These are phyloP conservation scores for Pseudozyma pruni DNA, from an alignment of 1,284 basidiomycete genomes.

Conservation along the genomic window DNA sequence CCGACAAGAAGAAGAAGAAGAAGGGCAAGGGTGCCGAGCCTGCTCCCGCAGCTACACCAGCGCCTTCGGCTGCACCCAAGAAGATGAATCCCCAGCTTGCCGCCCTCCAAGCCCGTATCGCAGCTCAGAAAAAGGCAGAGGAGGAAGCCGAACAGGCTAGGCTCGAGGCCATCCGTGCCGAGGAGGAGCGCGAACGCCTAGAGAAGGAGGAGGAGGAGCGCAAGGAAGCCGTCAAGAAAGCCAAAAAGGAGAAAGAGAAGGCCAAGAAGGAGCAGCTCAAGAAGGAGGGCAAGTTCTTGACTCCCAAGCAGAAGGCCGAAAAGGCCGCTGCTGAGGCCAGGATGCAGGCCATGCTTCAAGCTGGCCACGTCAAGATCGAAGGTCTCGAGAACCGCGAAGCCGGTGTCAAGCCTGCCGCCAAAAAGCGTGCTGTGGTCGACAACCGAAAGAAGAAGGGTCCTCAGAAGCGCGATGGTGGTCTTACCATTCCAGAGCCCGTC, in stretches of 20 bases:
- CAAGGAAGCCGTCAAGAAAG: slow-evolving; percentile 62
- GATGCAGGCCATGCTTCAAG: slow-evolving; percentile 87
- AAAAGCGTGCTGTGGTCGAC: slow-evolving; percentile 77
- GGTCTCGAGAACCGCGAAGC: slow-evolving; percentile 75
- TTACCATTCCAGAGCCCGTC: slow-evolving; percentile 46
- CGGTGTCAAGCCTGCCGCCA: slow-evolving; percentile 64
- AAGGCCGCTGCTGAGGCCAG: slow-evolving; percentile 89
- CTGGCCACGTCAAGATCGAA: slow-evolving; percentile 85
- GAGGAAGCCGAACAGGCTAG: slow-evolving; percentile 61
- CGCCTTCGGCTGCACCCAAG: slow-evolving; percentile 52
- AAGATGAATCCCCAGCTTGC: slow-evolving; percentile 62
- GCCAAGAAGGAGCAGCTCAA: slow-evolving; percentile 65
- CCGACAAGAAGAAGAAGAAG: slow-evolving; percentile 65
- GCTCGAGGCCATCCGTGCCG: slow-evolving; percentile 55
- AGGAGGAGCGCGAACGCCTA: slow-evolving; percentile 65
- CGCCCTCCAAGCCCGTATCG: slow-evolving; percentile 64
- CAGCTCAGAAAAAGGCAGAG: slow-evolving; percentile 66
- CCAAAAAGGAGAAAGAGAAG: slow-evolving; percentile 66
- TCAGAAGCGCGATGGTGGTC: slow-evolving; percentile 68
- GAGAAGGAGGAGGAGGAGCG: slow-evolving; percentile 65
- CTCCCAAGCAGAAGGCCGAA: slow-evolving; percentile 89
- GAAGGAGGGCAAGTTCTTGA: slow-evolving; percentile 67
- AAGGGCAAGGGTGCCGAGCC: slow-evolving; percentile 54
- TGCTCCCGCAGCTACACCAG: slow-evolving; percentile 35
- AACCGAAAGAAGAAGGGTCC: slow-evolving; percentile 82